These are phyloP conservation scores for Cladochytrium tenue DNA, from an alignment of 371 early-diverging fungal species.

Conservation along the genomic window DNA sequence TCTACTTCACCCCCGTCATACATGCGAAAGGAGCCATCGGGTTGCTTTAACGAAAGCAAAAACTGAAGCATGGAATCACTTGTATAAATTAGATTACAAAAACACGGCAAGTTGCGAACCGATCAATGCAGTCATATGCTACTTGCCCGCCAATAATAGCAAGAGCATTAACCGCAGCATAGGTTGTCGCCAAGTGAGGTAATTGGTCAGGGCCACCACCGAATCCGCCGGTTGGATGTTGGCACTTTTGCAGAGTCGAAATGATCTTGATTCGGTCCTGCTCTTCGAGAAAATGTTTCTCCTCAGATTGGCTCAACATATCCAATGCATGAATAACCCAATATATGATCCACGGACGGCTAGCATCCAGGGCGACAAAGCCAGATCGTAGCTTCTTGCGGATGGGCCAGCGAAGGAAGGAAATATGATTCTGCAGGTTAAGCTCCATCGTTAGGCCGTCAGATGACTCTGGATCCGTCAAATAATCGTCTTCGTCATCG, in stretches of 20 bases:
- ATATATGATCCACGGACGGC: slow-evolving; percentile 88
- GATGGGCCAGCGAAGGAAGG: slow-evolving; percentile 13
- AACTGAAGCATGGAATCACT: not conserved
- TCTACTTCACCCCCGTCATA: slow-evolving; percentile 92
- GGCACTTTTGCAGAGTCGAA: slow-evolving; percentile 66
- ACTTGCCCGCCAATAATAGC: slow-evolving; percentile 71
- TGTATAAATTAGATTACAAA: not conserved
- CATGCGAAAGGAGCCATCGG: slow-evolving; percentile 90
- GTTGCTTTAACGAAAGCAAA: slow-evolving; percentile 68
- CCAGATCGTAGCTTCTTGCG: slow-evolving; percentile 49
- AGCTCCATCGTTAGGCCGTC: too few relatives aligned
- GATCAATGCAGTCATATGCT: slow-evolving; percentile 71
- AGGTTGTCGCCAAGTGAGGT: slow-evolving; percentile 82
- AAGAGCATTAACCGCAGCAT: slow-evolving; percentile 78
- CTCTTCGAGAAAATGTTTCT: not conserved
- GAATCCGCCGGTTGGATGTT: slow-evolving; percentile 81
- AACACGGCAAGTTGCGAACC: slow-evolving; percentile 18
- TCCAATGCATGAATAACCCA: slow-evolving; percentile 88
- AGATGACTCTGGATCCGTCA: too few relatives aligned
- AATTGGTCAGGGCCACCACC: slow-evolving; percentile 81
- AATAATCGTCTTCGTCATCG: too few relatives aligned
- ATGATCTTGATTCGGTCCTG: slow-evolving; percentile 48
- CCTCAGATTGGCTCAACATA: slow-evolving; percentile 56
- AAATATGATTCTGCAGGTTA: too few relatives aligned
- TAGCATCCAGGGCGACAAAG: slow-evolving; percentile 79